Base-by-base conservation (phyloP, 768 basidiomycete species). In the Phaeotremella fagi region DNA sequence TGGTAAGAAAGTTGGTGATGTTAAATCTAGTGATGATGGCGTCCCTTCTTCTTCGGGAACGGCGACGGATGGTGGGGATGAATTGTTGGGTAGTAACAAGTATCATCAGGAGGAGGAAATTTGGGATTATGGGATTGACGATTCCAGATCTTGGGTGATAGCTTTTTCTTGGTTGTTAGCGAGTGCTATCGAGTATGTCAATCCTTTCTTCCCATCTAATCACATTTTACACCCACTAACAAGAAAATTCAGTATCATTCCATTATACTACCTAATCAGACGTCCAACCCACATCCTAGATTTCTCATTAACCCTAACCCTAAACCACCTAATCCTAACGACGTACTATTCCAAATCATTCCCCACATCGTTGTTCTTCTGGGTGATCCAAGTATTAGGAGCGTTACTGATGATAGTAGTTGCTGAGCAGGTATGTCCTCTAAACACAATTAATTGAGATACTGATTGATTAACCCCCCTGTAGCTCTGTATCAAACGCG, bases 271-370 rank as follows among this genome's bases (percentile, higher is more conserved):
- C 57, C 79, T 99, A 67, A 80, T 99, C 72, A 85, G 90, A 43
- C 82, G 89, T 43, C 95, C 95, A 31, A 88, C 94, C 20, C 81
- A 94, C 63, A 86, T 98, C 68, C 85, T 99, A 63, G 95, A 99
- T 77, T 95, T 95, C 75, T 80, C 89, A 7, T 73, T 94, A 55
- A 98, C 95, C 0, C 82, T 98, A 44, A 76, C 88, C 44, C 88
- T 94, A 80, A 88, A 85, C 71, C 95, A 99, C 74, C 78, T 94
- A 53, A 85, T 98, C 50, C 78, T 98, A 56, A 94, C 95, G 49
- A 91, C 89, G 31, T 97, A 97, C 76, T 90, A 90, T 73, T 82
- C 89, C 2, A 82, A 83, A 12, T 59, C 75, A 11, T 74, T 88
- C 68, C 95, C 95, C 5, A 88, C 88, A 0, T 92, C 90, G 1